Evolutionary conservation across 179 eudicot genomes (phyloP).

Genomic region (Gypsophila paniculata): DNA sequence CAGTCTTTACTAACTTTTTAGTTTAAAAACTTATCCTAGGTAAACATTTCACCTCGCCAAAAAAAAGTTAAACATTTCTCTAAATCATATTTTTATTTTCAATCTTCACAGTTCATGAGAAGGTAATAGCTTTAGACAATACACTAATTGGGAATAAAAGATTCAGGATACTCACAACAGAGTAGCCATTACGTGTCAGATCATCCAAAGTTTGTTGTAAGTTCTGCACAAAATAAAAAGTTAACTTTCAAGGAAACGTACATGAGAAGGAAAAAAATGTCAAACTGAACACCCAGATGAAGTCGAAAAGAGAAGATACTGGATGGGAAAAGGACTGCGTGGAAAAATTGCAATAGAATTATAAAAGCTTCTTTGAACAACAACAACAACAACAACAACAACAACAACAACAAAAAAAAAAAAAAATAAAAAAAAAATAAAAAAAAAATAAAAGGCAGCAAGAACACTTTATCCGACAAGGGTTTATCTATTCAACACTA

Average conservation of each 20-base stretch:
- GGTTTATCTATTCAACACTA: neutral
- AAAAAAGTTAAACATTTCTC: constrained; percentile 7
- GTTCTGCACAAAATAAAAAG: constrained; percentile 54
- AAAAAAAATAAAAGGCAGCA: neutral
- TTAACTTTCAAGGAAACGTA: constrained; percentile 7
- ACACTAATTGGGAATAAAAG: neutral
- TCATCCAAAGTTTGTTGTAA: constrained; percentile 93
- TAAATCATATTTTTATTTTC: constrained; percentile 2
- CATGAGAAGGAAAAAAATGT: neutral
- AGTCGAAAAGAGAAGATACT: neutral
- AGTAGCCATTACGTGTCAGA: constrained; percentile 84
- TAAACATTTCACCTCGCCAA: neutral
- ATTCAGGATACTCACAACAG: constrained; percentile 75
- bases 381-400: too few species aligned
- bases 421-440: too few species aligned
- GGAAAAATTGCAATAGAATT: neutral
- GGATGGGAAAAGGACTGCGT: neutral
- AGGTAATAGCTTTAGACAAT: constrained; percentile 8
- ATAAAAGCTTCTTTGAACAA: neutral
- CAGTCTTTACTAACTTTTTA: neutral
- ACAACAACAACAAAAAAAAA: too few species aligned
- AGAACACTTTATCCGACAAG: neutral
- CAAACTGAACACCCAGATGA: neutral
- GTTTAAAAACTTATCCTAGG: constrained; percentile 14
- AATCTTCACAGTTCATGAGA: constrained; percentile 1